Evolutionary conservation across 768 basidiomycete genomes (phyloP).

Genomic region (Amanita pseudoporphyria): DNA sequence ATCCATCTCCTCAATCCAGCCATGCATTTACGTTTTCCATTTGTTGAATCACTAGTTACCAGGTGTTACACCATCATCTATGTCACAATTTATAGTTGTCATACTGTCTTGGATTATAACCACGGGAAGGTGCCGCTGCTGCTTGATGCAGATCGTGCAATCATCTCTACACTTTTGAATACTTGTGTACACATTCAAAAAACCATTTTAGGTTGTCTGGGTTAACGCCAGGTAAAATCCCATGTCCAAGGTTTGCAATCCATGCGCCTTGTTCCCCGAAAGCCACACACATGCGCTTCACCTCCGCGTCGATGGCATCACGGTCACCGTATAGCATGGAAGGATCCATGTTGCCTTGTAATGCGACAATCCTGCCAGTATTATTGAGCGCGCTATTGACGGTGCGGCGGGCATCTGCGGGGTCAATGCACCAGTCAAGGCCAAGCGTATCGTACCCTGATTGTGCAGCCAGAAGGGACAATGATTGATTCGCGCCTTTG

Average conservation of each 20-base stretch:
- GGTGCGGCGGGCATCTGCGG: slow-evolving; percentile 53
- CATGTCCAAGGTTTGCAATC: slow-evolving; percentile 97
- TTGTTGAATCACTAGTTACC: not conserved
- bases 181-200: slow-evolving; percentile 82
- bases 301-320: slow-evolving; percentile 78
- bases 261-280: slow-evolving; percentile 68
- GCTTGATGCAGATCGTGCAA: not conserved
- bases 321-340: slow-evolving; percentile 75
- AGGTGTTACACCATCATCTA: not conserved
- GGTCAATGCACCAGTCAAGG: slow-evolving; percentile 86
- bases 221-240: slow-evolving; percentile 92
- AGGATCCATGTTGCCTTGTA: slow-evolving; percentile 96
- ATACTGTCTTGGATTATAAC: not conserved
- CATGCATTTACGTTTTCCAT: not conserved
- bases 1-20: not conserved
- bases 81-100: not conserved
- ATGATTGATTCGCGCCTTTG: slow-evolving; percentile 81
- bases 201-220: slow-evolving; percentile 91
- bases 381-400: slow-evolving; percentile 30
- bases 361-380: slow-evolving; percentile 33
- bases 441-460: slow-evolving; percentile 84
- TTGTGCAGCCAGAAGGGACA: slow-evolving; percentile 46
- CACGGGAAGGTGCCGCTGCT: not conserved
- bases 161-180: slow-evolving; percentile 32
- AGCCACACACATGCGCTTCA: slow-evolving; percentile 72